These are phyloP conservation scores for Acacia pycnantha DNA, from an alignment of 331 rosid genomes.

Conservation along the genomic window DNA sequence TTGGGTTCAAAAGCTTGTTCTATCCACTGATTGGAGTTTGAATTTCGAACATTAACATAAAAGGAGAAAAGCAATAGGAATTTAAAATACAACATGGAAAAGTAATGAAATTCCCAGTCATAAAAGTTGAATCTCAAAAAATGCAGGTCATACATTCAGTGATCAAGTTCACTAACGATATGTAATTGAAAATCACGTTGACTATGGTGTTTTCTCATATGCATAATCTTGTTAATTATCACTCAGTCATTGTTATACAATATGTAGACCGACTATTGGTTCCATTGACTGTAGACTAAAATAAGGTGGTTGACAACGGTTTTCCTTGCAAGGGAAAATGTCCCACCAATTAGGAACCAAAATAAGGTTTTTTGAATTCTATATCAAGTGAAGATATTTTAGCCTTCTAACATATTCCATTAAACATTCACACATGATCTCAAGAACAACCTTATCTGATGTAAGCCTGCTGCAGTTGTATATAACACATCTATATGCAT, in stretches of 20 bases:
- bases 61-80: constrained; percentile 11
- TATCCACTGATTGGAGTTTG: constrained; percentile 67
- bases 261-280: not conserved
- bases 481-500: constrained; percentile 66
- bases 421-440: constrained; percentile 21
- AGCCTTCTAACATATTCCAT: constrained; percentile 6
- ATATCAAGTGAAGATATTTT: not conserved
- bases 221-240: not conserved
- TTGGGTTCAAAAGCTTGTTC: constrained; percentile 63
- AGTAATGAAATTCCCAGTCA: not conserved
- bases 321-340: not conserved
- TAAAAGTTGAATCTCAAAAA: constrained; percentile 14
- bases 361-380: not conserved
- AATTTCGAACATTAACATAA: constrained; percentile 32
- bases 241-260: not conserved
- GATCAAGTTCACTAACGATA: constrained; percentile 16
- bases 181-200: constrained; percentile 22
- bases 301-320: not conserved
- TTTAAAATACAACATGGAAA: constrained; percentile 1
- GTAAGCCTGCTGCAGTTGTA: constrained; percentile 61
- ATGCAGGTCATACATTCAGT: constrained; percentile 7
- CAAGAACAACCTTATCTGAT: constrained; percentile 64
- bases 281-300: not conserved
- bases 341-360: not conserved
- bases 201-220: constrained; percentile 1